Base-by-base conservation (phyloP, 495 filamentous ascomycete genomes). In the Staphylotrichum tortipilum region DNA sequence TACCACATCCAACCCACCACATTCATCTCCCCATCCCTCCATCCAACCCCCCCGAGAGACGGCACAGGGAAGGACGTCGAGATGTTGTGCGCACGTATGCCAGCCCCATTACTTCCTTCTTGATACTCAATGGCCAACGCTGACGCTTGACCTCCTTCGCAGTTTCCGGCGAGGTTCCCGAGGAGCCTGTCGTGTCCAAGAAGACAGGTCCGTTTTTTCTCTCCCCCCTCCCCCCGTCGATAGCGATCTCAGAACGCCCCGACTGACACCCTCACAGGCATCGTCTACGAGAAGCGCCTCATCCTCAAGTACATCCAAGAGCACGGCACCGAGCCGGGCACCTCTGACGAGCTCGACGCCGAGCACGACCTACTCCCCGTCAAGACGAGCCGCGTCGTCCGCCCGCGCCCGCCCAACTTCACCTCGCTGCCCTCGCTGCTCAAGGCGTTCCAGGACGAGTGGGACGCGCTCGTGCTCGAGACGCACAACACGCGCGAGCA, bases 151-250 rank as follows among this genome's bases (percentile, higher is more conserved):
- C 35, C n/a, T n/a, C n/a, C n/a, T n/a, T n/a, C n/a, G 50, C 61
- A 96, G 90, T 99, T 64, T 99, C 92, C 38, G 92, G 92, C 70
- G 94, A 97, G 80, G 84, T 89, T 68, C 94, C 92, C 42, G 85
- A 95, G 70, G 82, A 85, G 69, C 94, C 92, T 45, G 94, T 98
- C 52, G 87, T 88, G 58, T 97, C 94, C 62, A 78, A 82, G 61
- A 94, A 95, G 75, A 91, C 87, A 64, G 91, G 89, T 88, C 79
- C 49, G 82, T 75, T n/a, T n/a, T n/a, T n/a, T n/a, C n/a, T n/a
- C n/a, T n/a, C n/a, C n/a, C n/a, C n/a, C n/a, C n/a, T n/a, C n/a
- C n/a, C 44, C 24, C 23, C 22, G 33, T 29, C 11, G 15, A 39
- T 49, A 44, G 49, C 36, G 17, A 38, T 7, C 15, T 18, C 17